Conservation (phyloP, 2,329 filamentous ascomycete genomes). For the Pseudogymnoascus sp. region DNA sequence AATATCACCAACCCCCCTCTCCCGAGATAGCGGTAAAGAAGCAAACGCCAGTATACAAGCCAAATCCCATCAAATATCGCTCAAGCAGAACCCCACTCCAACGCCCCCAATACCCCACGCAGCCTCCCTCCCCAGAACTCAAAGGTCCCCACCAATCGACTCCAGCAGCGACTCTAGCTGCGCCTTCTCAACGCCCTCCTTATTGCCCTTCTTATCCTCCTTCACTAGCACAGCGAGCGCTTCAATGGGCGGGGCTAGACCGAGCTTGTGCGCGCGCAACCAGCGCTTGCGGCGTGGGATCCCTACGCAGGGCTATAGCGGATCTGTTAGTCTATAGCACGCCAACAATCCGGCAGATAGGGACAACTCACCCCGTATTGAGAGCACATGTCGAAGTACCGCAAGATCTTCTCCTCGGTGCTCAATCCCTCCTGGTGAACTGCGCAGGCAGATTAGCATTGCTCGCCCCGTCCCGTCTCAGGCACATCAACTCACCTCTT, state of each 20-base stretch:
- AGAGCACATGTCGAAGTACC: conserved; percentile 86
- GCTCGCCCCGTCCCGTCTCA: no score
- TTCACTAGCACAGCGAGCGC: conserved; percentile 77
- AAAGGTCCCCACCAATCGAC: conserved; percentile 31
- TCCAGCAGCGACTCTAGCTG: conserved; percentile 63
- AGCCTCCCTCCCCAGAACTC: neutral
- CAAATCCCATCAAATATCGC: neutral
- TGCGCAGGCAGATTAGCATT: conserved; percentile 15
- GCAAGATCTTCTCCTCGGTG: conserved; percentile 73
- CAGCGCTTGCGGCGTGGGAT: conserved; percentile 75
- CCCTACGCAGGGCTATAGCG: conserved; percentile 72
- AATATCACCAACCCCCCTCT: neutral
- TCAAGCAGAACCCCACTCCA: neutral
- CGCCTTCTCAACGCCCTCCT: conserved; percentile 52
- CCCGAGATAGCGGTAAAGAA: neutral
- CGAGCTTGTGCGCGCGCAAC: conserved; percentile 75
- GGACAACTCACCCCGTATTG: conserved; percentile 76
- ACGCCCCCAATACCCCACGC: neutral
- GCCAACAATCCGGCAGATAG: neutral
- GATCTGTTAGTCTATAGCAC: neutral
- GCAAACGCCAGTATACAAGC: conserved; percentile 4
- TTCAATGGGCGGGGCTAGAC: conserved; percentile 80
- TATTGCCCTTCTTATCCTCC: conserved; percentile 52
- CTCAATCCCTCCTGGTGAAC: conserved; percentile 71
- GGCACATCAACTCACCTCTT: conserved; percentile 33